Conservation (phyloP, 2,329 filamentous ascomycete species). For the Talaromyces sp. region DNA sequence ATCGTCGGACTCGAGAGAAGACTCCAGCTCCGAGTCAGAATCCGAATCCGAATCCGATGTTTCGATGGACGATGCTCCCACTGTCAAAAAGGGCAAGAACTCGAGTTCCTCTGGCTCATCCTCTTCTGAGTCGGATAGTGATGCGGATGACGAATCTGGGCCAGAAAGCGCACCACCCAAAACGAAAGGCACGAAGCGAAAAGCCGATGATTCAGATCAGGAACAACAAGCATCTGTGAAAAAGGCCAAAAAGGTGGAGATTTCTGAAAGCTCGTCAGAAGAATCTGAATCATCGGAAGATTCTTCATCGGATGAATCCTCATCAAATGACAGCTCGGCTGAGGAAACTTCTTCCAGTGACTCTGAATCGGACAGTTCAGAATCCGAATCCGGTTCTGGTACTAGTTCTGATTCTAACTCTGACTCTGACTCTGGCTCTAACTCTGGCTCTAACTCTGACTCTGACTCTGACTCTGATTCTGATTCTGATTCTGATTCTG, state of each 20-base stretch:
- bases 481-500: constrained; percentile 22
- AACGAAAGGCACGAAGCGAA: constrained; percentile 55
- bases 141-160: constrained; percentile 52
- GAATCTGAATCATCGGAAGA: constrained; percentile 23
- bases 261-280: constrained; percentile 9
- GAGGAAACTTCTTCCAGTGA: constrained; percentile 29
- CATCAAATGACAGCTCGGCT: constrained; percentile 27
- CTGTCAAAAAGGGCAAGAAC: constrained; percentile 25
- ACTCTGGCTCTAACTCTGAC: neutral
- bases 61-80: constrained; percentile 42
- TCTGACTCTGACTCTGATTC: constrained; percentile 19
- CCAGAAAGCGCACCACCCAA: constrained; percentile 43
- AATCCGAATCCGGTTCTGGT: constrained; percentile 19
- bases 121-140: constrained; percentile 45
- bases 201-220: constrained; percentile 53
- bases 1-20: constrained; percentile 15
- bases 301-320: constrained; percentile 29
- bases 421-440: constrained; percentile 22
- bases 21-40: constrained; percentile 30
- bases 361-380: constrained; percentile 28
- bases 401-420: constrained; percentile 27
- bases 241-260: constrained; percentile 46
- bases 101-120: constrained; percentile 31
- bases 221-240: constrained; percentile 51
- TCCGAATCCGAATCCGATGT: constrained; percentile 33